phyloP scores from a whole-genome alignment of 495 filamentous ascomycete species.

The Aspergillus cristatus region DNA sequence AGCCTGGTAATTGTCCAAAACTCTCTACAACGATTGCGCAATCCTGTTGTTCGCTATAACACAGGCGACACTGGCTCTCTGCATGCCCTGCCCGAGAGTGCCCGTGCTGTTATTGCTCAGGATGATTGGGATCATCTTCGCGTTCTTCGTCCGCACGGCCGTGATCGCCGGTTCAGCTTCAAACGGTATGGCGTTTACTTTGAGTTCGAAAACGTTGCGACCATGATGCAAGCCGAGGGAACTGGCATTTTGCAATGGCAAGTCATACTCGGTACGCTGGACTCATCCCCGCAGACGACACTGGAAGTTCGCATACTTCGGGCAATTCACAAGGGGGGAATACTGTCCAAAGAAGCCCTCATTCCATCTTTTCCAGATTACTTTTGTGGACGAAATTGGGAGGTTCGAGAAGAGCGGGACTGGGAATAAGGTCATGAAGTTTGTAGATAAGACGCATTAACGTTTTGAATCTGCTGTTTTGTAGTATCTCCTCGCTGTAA shows the following conservation, averaged over 20 bases:
- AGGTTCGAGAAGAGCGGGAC: not conserved
- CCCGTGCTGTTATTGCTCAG: slow-evolving; percentile 1
- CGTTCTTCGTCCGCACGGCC: slow-evolving; percentile 20
- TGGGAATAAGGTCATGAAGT: not conserved
- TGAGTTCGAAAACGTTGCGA: slow-evolving; percentile 14
- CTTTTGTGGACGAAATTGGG: not conserved
- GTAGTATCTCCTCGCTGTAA: too few relatives aligned
- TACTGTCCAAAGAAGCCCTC: not conserved
- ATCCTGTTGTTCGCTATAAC: slow-evolving; percentile 31
- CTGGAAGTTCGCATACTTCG: slow-evolving; percentile 10
- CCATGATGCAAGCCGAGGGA: slow-evolving; percentile 7
- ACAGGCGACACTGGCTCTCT: slow-evolving; percentile 30
- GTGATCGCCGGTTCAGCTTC: slow-evolving; percentile 26
- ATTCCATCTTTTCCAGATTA: not conserved
- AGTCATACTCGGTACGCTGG: slow-evolving; percentile 15
- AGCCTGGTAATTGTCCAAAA: slow-evolving; percentile 27
- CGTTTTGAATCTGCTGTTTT: too few relatives aligned
- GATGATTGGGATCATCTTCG: slow-evolving; percentile 5
- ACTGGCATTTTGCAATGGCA: slow-evolving; percentile 29
- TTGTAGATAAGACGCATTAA: not conserved
- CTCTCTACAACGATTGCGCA: slow-evolving; percentile 24
- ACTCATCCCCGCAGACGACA: slow-evolving; percentile 1
- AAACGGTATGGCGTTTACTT: slow-evolving; percentile 23
- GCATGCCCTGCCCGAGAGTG: slow-evolving; percentile 12
- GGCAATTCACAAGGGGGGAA: not conserved